phyloP scores from a whole-genome alignment of 2,329 filamentous ascomycete genomes.

The Immersiporthe knoxdaviesiana region DNA sequence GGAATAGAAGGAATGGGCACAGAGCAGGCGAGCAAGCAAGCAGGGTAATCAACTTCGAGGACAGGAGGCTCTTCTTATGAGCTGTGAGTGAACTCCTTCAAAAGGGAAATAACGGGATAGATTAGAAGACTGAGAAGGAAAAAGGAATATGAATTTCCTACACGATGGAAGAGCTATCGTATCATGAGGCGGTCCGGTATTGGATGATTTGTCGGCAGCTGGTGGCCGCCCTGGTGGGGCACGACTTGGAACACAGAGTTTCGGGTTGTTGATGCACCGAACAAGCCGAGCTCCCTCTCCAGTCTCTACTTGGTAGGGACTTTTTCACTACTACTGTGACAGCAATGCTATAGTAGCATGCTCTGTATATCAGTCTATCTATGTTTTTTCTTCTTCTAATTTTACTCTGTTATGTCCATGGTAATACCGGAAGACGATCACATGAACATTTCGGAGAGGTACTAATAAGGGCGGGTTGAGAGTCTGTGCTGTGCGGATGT shows the following conservation, averaged over 20 bases:
- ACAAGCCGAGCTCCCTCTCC: constrained; percentile 10
- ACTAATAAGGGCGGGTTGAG: background rate
- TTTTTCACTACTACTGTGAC: background rate
- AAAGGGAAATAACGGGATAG: background rate
- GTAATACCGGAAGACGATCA: background rate
- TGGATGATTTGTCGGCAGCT: background rate
- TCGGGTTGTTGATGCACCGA: constrained; percentile 28
- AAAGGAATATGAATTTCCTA: background rate
- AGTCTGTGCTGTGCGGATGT: background rate
- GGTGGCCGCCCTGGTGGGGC: constrained; percentile 22
- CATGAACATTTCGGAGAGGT: background rate
- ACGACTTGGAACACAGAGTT: background rate
- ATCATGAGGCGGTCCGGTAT: background rate
- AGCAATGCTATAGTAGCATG: too few species aligned
- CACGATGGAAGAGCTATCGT: background rate
- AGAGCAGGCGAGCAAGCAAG: background rate
- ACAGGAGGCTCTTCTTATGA: background rate
- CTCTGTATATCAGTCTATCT: background rate
- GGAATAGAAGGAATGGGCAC: background rate
- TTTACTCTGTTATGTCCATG: background rate
- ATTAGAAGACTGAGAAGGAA: background rate
- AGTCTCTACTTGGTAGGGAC: background rate
- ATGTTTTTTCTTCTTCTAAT: background rate
- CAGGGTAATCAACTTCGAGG: background rate
- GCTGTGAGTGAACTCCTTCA: background rate